Conservation (phyloP, 305 asterid species). For the Striga hermonthica region DNA sequence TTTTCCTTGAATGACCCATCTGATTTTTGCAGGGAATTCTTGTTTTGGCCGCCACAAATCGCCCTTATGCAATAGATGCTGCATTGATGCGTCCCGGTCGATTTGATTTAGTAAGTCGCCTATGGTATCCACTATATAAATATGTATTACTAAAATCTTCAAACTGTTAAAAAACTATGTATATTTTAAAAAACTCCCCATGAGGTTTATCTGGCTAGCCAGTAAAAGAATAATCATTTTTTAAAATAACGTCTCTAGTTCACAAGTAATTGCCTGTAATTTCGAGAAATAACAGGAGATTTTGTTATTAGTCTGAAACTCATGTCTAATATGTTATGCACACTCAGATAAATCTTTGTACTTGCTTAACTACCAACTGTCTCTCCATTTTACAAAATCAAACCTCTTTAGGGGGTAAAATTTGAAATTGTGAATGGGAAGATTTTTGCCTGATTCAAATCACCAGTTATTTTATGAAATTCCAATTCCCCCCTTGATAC, state of each 20-base stretch:
- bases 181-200: neutral
- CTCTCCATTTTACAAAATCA: neutral
- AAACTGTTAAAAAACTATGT: neutral
- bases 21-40: constrained; percentile 69
- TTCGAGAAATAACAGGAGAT: neutral
- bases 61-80: constrained; percentile 86
- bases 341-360: too few relatives aligned
- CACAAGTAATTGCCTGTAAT: neutral
- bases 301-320: neutral
- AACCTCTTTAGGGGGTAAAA: neutral
- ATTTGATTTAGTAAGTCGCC: constrained; percentile 67
- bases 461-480: too few relatives aligned
- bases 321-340: neutral
- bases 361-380: too few relatives aligned
- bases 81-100: constrained; percentile 98
- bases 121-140: neutral
- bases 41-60: constrained; percentile 95
- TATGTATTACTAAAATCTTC: constrained; percentile 2
- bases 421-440: neutral
- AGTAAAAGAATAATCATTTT: too few relatives aligned
- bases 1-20: constrained; percentile 7
- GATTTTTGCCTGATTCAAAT: neutral
- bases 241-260: too few relatives aligned
- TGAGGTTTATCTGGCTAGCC: neutral
- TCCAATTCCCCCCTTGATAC: too few relatives aligned